Evolutionary conservation across 2,329 filamentous ascomycete genomes (phyloP), one percentile per base, ranked within the genome.

Genomic region (Claviceps monticola): DNA sequence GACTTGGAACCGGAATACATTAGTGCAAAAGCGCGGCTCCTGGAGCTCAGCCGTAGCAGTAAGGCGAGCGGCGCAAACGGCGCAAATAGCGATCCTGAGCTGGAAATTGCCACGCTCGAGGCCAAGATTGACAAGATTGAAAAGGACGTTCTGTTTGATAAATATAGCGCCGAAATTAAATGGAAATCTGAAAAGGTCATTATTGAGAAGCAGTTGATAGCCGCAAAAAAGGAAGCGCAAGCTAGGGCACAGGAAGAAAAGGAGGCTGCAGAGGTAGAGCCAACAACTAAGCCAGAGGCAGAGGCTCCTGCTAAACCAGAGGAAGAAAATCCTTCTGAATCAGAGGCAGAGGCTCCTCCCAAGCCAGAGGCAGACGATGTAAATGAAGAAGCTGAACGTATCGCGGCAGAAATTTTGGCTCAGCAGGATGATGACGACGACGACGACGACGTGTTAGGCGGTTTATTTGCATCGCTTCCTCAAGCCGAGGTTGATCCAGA

Each of bases 101-200:
- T 77, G 21, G 76, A 79, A 55, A 71, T 82, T 44, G 75, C 76
- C 9, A 87, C 82, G 58, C 67, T 95, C 2, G 74, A 84, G 42
- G 80, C 82, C 16, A 94, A 90, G 62, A 70, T 96, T 41, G 76
- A 81, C 39, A 79, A 78, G 55, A 87, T 96, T 43, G 84, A 93
- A 60, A 84, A 80, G 26, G 86, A 91, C 61, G 73, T 88, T 16
- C 69, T 91, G 3, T 89, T 90, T 60, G 86, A 91, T 61, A 76
- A 75, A 53, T 72, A 75, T 46, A 65, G 77, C 37, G 86, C 84
- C 4, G 79, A 86, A 52, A 71, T 78, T 54, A 70, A 77, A 58
- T 90, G 86, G 86, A 77, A 74, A 54, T 64, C 70, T 5, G 75
- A 76, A 54, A 75, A 73, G 41, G 73, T 81, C 37, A 68, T 74